These are phyloP conservation scores for Prototheca stagnorum DNA, from an alignment of 163 green algal species.

Conservation along the genomic window DNA sequence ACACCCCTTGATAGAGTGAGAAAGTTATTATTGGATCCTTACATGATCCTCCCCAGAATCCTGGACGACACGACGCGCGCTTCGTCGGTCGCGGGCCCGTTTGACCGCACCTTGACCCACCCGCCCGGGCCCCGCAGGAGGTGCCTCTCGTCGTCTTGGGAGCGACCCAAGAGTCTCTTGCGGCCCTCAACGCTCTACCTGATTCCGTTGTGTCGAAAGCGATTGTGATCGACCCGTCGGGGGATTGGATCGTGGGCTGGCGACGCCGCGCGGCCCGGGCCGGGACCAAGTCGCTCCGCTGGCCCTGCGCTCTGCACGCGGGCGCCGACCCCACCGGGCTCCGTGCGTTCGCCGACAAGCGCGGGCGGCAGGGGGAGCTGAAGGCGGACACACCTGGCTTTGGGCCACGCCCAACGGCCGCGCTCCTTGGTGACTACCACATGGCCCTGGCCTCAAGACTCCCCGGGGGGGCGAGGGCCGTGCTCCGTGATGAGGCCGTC, in stretches of 20 bases:
- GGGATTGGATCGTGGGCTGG: background rate
- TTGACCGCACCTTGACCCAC: background rate
- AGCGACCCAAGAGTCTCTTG: background rate
- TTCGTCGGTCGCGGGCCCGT: conserved; percentile 7
- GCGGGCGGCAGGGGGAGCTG: background rate
- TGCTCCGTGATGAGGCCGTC: too few relatives aligned
- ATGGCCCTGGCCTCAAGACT: too few relatives aligned
- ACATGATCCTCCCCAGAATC: too few relatives aligned
- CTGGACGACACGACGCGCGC: too few relatives aligned
- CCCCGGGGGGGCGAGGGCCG: too few relatives aligned
- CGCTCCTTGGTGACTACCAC: background rate
- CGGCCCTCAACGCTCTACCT: background rate
- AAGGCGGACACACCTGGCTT: background rate
- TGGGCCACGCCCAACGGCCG: background rate
- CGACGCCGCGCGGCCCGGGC: background rate
- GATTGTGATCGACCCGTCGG: background rate
- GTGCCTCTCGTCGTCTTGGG: background rate
- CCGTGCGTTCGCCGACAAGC: background rate
- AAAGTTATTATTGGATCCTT: too few relatives aligned
- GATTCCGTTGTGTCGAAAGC: background rate
- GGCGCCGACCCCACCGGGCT: background rate
- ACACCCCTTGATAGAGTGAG: too few relatives aligned
- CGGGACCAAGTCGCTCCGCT: background rate
- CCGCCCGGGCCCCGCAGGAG: background rate
- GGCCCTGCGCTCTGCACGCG: background rate